Evolutionary conservation across 116 monocot genomes (phyloP).

Genomic region (Posidonia oceanica): DNA sequence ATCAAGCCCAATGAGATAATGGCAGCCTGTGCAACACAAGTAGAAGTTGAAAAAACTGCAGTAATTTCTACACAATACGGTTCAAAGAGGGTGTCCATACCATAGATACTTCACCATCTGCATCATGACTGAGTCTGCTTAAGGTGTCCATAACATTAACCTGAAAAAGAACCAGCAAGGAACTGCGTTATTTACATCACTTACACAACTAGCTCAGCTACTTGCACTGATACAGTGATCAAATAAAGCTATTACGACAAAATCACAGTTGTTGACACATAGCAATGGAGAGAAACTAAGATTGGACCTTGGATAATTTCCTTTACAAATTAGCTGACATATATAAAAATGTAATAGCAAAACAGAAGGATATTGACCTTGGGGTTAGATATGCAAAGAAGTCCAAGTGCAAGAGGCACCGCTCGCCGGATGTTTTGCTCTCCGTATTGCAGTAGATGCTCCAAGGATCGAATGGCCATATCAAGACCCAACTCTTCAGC

Average conservation of each 20-base stretch:
- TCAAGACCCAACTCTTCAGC: slow-evolving; percentile 95
- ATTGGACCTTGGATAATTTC: too few species aligned
- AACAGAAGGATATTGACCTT: slow-evolving; percentile 33
- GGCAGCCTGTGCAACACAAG: slow-evolving; percentile 52
- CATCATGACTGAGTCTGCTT: slow-evolving; percentile 92
- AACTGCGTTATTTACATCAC: neutral
- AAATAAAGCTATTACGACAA: neutral
- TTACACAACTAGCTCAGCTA: neutral
- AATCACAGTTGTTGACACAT: too few species aligned
- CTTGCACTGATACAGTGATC: neutral
- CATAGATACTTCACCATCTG: slow-evolving; percentile 97
- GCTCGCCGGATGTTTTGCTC: slow-evolving; percentile 93
- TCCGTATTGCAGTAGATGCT: slow-evolving; percentile 91
- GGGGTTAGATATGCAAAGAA: slow-evolving; percentile 97
- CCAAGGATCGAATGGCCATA: slow-evolving; percentile 87
- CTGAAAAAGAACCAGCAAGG: slow-evolving; percentile 17
- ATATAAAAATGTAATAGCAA: neutral
- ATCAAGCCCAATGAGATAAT: slow-evolving; percentile 90
- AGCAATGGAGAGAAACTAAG: neutral
- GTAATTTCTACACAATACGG: too few species aligned
- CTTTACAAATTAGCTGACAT: too few species aligned
- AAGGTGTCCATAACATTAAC: slow-evolving; percentile 96
- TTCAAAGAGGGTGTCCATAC: slow-evolving; percentile 21
- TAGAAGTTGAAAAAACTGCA: slow-evolving; percentile 1
- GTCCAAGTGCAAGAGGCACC: slow-evolving; percentile 89